These are phyloP conservation scores for Penicillium rolfsii DNA, from an alignment of 2,329 filamentous ascomycete species.

Conservation along the genomic window DNA sequence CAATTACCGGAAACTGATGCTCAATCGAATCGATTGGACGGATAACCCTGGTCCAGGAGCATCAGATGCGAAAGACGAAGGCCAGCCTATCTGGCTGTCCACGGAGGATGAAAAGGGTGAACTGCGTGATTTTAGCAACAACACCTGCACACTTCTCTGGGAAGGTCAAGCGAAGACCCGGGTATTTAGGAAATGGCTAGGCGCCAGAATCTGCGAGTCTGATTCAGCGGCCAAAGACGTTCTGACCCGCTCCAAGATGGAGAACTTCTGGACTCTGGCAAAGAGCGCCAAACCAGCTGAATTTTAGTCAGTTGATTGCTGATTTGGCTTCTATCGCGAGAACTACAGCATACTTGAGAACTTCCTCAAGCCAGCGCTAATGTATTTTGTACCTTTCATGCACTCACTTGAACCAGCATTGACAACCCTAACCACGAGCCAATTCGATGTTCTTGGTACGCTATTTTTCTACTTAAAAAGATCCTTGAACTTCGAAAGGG, in stretches of 20 bases:
- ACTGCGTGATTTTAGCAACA: conserved; percentile 78
- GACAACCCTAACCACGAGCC: not conserved
- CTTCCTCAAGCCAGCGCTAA: not conserved
- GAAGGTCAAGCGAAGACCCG: conserved; percentile 84
- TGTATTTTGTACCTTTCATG: not conserved
- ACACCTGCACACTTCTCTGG: conserved; percentile 83
- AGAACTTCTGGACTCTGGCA: conserved; percentile 91
- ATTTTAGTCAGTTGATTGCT: conserved; percentile 20
- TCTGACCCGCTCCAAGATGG: conserved; percentile 80
- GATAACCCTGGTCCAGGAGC: conserved; percentile 74
- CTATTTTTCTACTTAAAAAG: not conserved
- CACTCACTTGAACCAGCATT: not conserved
- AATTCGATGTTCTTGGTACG: not conserved
- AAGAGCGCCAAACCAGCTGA: conserved; percentile 62
- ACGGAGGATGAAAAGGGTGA: conserved; percentile 77
- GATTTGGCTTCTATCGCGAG: not conserved
- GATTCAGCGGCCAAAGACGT: conserved; percentile 85
- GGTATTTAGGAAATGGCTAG: conserved; percentile 84
- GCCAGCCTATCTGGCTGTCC: conserved; percentile 72
- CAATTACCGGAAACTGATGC: conserved; percentile 89
- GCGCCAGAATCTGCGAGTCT: conserved; percentile 82
- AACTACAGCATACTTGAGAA: not conserved
- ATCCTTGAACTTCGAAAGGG: not conserved
- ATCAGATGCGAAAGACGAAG: conserved; percentile 58
- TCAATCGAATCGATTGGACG: conserved; percentile 91